Evolutionary conservation across 352 stramenopile species (phyloP), one percentile per base, ranked within the genome.

Genomic region (Pythium periplocum): DNA sequence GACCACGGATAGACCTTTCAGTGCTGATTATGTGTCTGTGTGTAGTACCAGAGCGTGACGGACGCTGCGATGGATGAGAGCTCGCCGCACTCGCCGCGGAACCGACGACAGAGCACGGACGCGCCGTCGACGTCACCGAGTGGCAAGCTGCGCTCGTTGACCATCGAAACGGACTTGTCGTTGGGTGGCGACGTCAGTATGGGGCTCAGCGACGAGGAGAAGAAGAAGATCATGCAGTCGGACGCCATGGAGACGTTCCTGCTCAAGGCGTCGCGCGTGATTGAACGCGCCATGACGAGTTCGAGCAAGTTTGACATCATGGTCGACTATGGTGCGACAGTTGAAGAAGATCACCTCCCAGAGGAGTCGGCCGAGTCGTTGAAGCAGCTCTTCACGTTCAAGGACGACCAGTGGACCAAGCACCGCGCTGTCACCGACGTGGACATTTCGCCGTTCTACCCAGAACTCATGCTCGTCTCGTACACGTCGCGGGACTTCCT

Each of bases 251-350:
- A 92, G 48, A 36, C 66, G 6, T 95, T 95, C 59, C 55, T 95
- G 38, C 71, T 55, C 31, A 89, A 86, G 62, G 76, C 84, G 6
- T 91, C 81, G 26, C 74, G 76, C 4, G 71, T 93, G 10, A 87
- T 95, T 61, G 84, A 95, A 45, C 79, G 84, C 4, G 84, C 80
- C 11, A 53, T 95, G n/a, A 84, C 73, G 48, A 87, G 76, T 45
- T 73, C 80, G 0, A 80, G 65, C 58, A 87, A 87, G 59, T 93
- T 72, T 55, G 84, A 95, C 51, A 83, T 93, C 42, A 93, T 91
- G 82, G 62, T 90, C 39, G 84, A 95, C 57, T 95, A 95, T 45
- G 75, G 75, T 2, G 82, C 81, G 32, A 77, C 79, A 4, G 75
- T 90, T 34, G 81, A 90, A 57, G 64, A 75, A 31, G 81, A 90